Evolutionary conservation across 2,329 filamentous ascomycete species (phyloP), one percentile per base, ranked within the genome.

Genomic region (Emericellopsis cladophorae): DNA sequence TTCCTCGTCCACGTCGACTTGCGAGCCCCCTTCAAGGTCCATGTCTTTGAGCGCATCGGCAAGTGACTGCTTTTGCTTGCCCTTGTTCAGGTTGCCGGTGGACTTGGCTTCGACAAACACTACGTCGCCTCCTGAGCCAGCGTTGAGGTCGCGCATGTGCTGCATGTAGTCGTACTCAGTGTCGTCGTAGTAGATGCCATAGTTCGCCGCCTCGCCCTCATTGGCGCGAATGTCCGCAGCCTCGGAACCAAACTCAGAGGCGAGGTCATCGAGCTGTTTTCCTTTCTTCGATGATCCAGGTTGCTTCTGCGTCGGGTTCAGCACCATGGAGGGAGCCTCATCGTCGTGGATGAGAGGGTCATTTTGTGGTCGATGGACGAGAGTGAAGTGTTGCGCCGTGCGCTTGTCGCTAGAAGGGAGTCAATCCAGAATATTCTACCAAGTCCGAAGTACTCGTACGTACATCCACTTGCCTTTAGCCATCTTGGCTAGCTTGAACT

Each of bases 151-250:
- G 42, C 88, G 83, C 72, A 98, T 68, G 62, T 98, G 92, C 62
- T 98, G 92, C 92, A 98, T 98, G 66, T 98, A 98, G 62, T 98
- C 92, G 64, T 98, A 98, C 55, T 86, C 76, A 48, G 85, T 83
- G 63, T 98, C 92, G 62, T 98, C 93, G 60, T 74, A 98, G 69
- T 84, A 98, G 48, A 98, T 77, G 48, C 92, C 92, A 62, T 95
- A 79, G 58, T 84, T 85, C 49, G 93, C 92, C 8, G 93, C 92
- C 65, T 98, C 89, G 52, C 93, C 93, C 62, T 98, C 92, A 59
- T 98, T 96, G 42, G 77, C 74, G 50, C 89, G 80, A 48, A 95
- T 78, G 45, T 64, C 65, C 34, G 70, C 67, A 18, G 72, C 69
- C 26, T 81, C 77, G 29, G 74, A 67, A 2, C 84, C 84, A 39